phyloP scores from a whole-genome alignment of 2,329 filamentous ascomycete genomes.

The Dactylellina sp. region DNA sequence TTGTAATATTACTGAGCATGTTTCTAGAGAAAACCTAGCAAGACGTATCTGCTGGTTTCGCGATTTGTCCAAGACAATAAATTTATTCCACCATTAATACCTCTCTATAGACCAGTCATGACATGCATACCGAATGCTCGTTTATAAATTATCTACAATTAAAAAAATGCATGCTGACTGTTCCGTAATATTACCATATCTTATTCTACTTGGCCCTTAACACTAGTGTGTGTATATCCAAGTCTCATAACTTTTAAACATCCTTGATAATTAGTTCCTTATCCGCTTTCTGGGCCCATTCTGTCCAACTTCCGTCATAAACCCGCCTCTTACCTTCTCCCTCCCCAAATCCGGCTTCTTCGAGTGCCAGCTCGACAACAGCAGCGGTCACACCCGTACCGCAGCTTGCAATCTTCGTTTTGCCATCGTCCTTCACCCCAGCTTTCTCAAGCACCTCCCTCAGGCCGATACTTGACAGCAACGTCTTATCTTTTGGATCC shows the following conservation, averaged over 20 bases:
- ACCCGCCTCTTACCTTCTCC: constrained; percentile 73
- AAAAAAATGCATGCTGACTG: no score
- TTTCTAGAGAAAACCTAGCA: not conserved
- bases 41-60: no score
- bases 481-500: constrained; percentile 83
- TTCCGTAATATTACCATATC: no score
- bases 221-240: no score
- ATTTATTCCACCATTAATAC: constrained; percentile 7
- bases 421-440: constrained; percentile 80
- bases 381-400: constrained; percentile 95
- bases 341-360: constrained; percentile 76
- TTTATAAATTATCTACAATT: no score
- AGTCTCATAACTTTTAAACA: no score
- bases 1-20: constrained; percentile 43
- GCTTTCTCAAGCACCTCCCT: constrained; percentile 81
- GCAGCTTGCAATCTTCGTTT: constrained; percentile 83
- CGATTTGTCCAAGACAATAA: constrained; percentile 6
- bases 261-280: constrained; percentile 49
- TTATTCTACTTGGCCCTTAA: no score
- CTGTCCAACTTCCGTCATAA: constrained; percentile 97
- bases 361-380: constrained; percentile 86
- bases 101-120: not conserved
- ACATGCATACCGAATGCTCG: not conserved
- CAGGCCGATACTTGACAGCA: constrained; percentile 78
- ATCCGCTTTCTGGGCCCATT: constrained; percentile 53